These are phyloP conservation scores for Ogataea philodendri DNA, from an alignment of 805 yeast species.

Conservation along the genomic window DNA sequence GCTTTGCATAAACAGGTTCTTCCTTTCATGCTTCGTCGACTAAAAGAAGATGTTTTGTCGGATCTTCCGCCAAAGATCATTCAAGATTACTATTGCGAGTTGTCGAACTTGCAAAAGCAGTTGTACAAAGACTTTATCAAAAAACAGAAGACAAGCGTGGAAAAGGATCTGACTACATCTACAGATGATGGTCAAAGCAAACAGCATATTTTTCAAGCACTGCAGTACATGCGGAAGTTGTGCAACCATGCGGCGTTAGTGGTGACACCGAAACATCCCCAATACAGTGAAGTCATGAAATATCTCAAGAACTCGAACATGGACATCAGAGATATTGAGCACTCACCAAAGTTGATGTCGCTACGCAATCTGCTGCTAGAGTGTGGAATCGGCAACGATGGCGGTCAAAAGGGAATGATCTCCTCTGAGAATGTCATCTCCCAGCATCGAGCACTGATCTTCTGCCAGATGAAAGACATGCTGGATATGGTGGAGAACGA, in stretches of 20 bases:
- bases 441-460: conserved; percentile 91
- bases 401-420: conserved; percentile 24
- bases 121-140: conserved; percentile 86
- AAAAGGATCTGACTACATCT: conserved; percentile 56
- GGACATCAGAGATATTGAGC: conserved; percentile 66
- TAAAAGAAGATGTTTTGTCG: conserved; percentile 92
- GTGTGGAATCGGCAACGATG: conserved; percentile 79
- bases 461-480: conserved; percentile 97
- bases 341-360: conserved; percentile 89
- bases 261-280: conserved; percentile 78
- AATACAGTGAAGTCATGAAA: conserved; percentile 61
- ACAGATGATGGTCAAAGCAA: conserved; percentile 45
- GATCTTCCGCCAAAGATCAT: conserved; percentile 98
- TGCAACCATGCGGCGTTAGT: conserved; percentile 97
- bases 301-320: conserved; percentile 58
- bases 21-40: conserved; percentile 93
- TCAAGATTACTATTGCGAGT: conserved; percentile 96
- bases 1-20: conserved; percentile 94
- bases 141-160: conserved; percentile 73
- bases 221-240: conserved; percentile 94
- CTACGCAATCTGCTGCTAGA: conserved; percentile 76
- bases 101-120: conserved; percentile 85
- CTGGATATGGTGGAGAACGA: conserved; percentile 93
- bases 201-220: conserved; percentile 94
- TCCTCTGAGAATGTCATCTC: conserved; percentile 61